A percentile compares a stretch with the other conserved stretches of the same genome.
phyloP scores from a whole-genome alignment of 352 stramenopile species.

The Phytophthora sansomeana region DNA sequence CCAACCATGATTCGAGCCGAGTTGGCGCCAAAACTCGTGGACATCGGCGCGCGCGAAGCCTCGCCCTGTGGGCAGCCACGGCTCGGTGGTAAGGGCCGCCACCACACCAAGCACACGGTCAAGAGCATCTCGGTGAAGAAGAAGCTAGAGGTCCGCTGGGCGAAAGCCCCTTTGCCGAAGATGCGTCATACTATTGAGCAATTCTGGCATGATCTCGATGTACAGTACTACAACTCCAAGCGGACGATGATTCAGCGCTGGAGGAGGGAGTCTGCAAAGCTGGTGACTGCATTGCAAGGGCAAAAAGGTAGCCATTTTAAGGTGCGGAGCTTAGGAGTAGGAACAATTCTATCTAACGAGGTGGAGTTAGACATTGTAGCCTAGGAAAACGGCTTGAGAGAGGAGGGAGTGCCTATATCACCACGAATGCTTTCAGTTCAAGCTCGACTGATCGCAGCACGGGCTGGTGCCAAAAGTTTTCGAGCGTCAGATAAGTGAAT shows the following conservation, averaged over 20 bases:
- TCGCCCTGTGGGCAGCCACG: slow-evolving; percentile 1
- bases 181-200: slow-evolving; percentile 5
- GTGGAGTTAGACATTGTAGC: slow-evolving; percentile 7
- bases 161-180: background rate
- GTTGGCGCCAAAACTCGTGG: too few relatives aligned
- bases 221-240: slow-evolving; percentile 1
- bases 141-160: background rate
- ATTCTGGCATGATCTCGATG: background rate
- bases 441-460: background rate
- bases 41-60: background rate
- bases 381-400: slow-evolving; percentile 3
- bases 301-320: background rate
- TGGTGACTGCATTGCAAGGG: background rate
- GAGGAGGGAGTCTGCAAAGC: background rate
- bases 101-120: background rate
- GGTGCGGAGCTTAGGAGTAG: slow-evolving; percentile 8
- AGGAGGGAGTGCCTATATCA: slow-evolving; percentile 9
- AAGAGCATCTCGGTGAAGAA: slow-evolving; percentile 5
- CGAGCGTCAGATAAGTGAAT: slow-evolving; percentile 4
- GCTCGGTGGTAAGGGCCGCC: background rate
- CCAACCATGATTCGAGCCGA: too few relatives aligned
- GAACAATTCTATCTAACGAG: slow-evolving; percentile 3
- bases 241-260: slow-evolving; percentile 4
- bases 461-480: background rate
- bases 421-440: slow-evolving; percentile 3